Conservation (phyloP, 2,329 filamentous ascomycete genomes). For the Myriosclerotinia scirpicola region DNA sequence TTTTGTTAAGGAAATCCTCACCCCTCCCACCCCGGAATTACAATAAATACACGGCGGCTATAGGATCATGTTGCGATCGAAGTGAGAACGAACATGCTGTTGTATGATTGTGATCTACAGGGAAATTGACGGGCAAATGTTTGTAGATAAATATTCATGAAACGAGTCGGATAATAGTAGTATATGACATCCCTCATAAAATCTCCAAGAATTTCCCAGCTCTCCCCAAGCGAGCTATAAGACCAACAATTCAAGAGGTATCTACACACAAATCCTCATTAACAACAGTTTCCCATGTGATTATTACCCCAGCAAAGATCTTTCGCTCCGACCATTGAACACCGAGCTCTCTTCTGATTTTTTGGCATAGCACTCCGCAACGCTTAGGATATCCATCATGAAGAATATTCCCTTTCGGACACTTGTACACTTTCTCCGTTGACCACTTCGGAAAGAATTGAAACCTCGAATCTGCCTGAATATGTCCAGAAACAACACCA, state of each 20-base stretch:
- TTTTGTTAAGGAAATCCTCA: no score
- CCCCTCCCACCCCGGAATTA: no score
- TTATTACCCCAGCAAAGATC: neutral
- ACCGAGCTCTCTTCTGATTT: neutral
- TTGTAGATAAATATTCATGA: no score
- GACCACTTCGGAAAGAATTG: neutral
- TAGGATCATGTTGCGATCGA: no score
- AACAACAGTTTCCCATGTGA: neutral
- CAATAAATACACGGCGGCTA: no score
- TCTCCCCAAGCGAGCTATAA: neutral
- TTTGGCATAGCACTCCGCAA: neutral
- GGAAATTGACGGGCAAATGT: no score
- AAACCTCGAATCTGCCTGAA: neutral
- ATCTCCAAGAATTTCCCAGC: neutral
- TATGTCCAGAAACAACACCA: neutral
- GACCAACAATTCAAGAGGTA: neutral
- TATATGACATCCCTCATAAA: no score
- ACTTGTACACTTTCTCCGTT: neutral
- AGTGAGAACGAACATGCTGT: no score
- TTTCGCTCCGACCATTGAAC: neutral
- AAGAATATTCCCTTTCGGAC: neutral
- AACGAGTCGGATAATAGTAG: no score
- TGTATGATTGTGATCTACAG: no score
- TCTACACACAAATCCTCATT: neutral
- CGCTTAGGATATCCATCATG: neutral